These are phyloP conservation scores for Corymbia calophylla DNA, from an alignment of 441 rosid species.

Conservation along the genomic window DNA sequence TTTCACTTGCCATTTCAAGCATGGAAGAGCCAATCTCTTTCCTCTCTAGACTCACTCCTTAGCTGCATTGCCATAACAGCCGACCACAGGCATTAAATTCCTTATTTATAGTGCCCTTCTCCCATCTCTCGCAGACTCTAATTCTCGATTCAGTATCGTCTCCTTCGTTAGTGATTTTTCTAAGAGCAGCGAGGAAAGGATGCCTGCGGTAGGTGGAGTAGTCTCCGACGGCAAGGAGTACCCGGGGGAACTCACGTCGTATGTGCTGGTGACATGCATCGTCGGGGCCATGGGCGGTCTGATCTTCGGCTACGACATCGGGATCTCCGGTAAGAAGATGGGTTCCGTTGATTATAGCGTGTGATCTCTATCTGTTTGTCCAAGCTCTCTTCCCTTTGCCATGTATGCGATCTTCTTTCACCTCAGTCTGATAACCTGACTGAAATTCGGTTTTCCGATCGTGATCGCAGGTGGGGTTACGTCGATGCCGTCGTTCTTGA, in stretches of 20 bases:
- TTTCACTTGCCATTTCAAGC: background rate
- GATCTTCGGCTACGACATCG: constrained; percentile 92
- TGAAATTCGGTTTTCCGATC: background rate
- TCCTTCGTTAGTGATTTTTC: background rate
- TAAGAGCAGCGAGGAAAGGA: constrained; percentile 3
- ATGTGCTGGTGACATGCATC: constrained; percentile 64
- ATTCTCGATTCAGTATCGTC: background rate
- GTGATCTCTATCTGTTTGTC: too few species aligned
- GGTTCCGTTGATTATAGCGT: background rate
- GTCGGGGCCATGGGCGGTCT: constrained; percentile 96
- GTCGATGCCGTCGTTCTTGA: constrained; percentile 66
- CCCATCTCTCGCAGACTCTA: background rate
- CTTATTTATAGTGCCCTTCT: background rate
- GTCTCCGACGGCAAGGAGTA: constrained; percentile 38
- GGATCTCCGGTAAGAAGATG: constrained; percentile 63
- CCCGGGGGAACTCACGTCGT: constrained; percentile 82
- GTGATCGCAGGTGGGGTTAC: constrained; percentile 72
- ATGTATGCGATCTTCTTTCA: background rate
- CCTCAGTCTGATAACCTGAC: background rate
- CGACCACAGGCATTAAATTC: background rate
- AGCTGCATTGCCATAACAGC: too few species aligned
- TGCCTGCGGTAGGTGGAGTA: constrained; percentile 70
- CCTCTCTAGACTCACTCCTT: too few species aligned
- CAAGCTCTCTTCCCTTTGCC: background rate
- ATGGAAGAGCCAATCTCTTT: too few species aligned